These are phyloP conservation scores for Colletotrichum eremochloae DNA, from an alignment of 2,329 filamentous ascomycete species.

Conservation along the genomic window DNA sequence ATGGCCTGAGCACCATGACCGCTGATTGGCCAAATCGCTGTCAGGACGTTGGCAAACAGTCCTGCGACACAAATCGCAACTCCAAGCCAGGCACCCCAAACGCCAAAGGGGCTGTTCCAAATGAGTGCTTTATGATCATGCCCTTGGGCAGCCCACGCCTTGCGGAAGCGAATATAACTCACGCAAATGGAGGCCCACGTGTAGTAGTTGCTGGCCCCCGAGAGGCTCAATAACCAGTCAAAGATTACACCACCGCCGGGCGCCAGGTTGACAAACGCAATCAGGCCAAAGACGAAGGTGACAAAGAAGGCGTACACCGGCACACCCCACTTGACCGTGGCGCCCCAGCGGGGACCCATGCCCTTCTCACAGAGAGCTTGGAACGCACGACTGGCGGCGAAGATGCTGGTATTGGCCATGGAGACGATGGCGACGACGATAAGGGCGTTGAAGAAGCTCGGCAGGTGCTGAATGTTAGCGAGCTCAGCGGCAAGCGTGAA, in stretches of 20 bases:
- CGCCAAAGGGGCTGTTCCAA: conserved; percentile 49
- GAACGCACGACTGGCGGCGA: conserved; percentile 54
- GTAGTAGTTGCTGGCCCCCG: conserved; percentile 60
- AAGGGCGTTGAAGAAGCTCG: conserved; percentile 53
- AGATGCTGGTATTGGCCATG: conserved; percentile 58
- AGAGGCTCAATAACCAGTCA: conserved; percentile 61
- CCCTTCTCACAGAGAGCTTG: conserved; percentile 52
- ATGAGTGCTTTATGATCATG: conserved; percentile 52
- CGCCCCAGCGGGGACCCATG: conserved; percentile 50
- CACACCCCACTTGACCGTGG: conserved; percentile 52
- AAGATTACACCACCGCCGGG: conserved; percentile 56
- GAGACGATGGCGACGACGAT: conserved; percentile 52
- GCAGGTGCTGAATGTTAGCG: conserved; percentile 47
- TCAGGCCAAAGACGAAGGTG: conserved; percentile 55
- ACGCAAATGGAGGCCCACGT: conserved; percentile 63
- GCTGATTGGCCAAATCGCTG: conserved; percentile 44
- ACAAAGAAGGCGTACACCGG: conserved; percentile 58
- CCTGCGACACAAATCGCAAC: conserved; percentile 48
- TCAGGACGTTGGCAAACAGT: conserved; percentile 49
- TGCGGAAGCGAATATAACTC: conserved; percentile 61
- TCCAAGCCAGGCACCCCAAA: conserved; percentile 46
- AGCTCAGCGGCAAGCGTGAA: conserved; percentile 48
- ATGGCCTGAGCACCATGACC: conserved; percentile 43
- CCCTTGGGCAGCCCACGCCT: conserved; percentile 55
- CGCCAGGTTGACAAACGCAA: conserved; percentile 59